These are phyloP conservation scores for Adiantum capillusveneris DNA, from an alignment of 75 land plant species.

Conservation along the genomic window DNA sequence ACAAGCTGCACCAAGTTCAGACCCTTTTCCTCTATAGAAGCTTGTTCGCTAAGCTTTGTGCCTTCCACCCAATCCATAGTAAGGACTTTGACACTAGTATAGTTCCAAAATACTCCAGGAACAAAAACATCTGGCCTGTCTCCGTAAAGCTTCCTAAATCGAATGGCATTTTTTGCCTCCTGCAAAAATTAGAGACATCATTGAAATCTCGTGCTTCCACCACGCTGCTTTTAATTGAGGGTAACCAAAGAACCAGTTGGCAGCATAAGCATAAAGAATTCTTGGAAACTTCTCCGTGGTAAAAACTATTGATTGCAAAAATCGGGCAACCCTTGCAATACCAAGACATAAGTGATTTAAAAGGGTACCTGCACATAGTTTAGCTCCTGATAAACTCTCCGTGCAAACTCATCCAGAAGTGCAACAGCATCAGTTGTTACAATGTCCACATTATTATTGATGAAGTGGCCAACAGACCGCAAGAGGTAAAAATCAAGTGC, in stretches of 20 bases:
- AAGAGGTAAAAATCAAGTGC: conserved; percentile 84
- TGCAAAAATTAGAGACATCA: conserved; percentile 25
- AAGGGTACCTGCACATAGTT: conserved; percentile 89
- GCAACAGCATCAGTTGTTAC: conserved; percentile 86
- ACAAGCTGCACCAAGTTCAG: conserved; percentile 74
- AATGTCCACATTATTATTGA: conserved; percentile 80
- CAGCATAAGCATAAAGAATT: no score
- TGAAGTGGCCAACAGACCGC: conserved; percentile 53
- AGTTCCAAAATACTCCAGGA: conserved; percentile 91
- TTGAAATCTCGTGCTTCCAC: no score
- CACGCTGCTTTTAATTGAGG: no score
- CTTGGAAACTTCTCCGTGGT: no score
- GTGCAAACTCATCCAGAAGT: conserved; percentile 94
- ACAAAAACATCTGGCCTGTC: conserved; percentile 83
- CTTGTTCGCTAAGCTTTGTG: conserved; percentile 86
- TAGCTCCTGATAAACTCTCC: conserved; percentile 95
- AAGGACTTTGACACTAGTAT: conserved; percentile 86
- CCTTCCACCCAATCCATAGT: conserved; percentile 99
- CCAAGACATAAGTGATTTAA: no score
- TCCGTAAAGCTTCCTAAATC: conserved; percentile 86
- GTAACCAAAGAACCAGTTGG: no score
- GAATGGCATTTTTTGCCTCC: conserved; percentile 91
- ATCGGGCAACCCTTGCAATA: no score
- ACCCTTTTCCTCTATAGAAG: conserved; percentile 70
- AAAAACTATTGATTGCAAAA: no score